These are phyloP conservation scores for Edaphochlamys debaryana DNA, from an alignment of 139 green algal species.

Conservation along the genomic window DNA sequence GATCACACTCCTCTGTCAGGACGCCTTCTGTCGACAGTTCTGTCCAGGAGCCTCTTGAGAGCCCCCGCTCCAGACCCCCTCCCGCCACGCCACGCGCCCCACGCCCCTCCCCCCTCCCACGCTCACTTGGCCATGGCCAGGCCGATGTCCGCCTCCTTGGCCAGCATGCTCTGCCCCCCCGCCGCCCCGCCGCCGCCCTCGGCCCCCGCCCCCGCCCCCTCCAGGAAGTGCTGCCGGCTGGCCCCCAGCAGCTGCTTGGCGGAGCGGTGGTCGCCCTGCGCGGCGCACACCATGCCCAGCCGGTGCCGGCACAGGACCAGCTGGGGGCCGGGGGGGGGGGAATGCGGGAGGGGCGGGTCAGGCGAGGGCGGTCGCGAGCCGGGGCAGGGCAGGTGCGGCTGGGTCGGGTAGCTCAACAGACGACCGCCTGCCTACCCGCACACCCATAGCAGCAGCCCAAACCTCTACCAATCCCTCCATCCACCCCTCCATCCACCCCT, in stretches of 20 bases:
- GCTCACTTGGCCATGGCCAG: slow-evolving; percentile 61
- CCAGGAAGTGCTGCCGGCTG: slow-evolving; percentile 49
- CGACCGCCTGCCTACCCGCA: no score
- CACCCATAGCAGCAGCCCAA: no score
- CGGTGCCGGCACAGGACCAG: slow-evolving; percentile 67
- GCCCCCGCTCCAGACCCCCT: no score
- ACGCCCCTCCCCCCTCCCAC: background rate
- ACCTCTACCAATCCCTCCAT: no score
- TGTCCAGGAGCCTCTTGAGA: no score
- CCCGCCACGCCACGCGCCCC: no score
- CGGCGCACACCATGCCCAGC: slow-evolving; percentile 69
- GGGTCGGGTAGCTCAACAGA: no score
- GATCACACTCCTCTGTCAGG: no score
- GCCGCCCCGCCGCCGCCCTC: background rate
- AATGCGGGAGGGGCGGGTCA: background rate
- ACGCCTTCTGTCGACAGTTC: no score
- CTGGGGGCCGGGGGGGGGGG: slow-evolving; percentile 17
- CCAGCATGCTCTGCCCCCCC: slow-evolving; percentile 40
- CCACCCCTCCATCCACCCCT: no score
- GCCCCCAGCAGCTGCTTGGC: slow-evolving; percentile 56
- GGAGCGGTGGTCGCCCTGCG: slow-evolving; percentile 55
- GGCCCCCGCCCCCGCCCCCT: background rate
- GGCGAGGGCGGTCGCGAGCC: no score
- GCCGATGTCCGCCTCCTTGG: slow-evolving; percentile 63
- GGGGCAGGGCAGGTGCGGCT: no score